These are phyloP conservation scores for Fusarium fracticaudum DNA, from an alignment of 2,329 filamentous ascomycete species.

Conservation along the genomic window DNA sequence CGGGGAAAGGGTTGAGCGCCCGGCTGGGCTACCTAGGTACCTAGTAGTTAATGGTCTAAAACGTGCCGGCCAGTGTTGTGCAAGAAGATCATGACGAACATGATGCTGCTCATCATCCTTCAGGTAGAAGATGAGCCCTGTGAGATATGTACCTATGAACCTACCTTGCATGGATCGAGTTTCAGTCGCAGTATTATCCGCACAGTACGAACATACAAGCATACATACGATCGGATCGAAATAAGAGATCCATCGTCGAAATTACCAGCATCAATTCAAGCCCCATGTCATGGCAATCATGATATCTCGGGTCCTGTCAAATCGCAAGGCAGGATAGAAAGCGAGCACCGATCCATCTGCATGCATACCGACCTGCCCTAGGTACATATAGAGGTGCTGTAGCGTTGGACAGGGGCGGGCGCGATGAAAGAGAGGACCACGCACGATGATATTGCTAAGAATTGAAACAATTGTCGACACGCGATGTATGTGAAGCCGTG, in stretches of 20 bases:
- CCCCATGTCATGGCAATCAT: constrained; percentile 12
- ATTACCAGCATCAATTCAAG: constrained; percentile 4
- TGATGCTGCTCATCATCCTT: constrained; percentile 1
- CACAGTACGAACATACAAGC: background rate
- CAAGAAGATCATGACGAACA: constrained; percentile 29
- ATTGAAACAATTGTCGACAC: background rate
- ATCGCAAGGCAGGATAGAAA: constrained; percentile 6
- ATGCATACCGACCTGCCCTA: background rate
- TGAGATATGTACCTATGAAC: background rate
- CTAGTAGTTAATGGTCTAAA: constrained; percentile 2
- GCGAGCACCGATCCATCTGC: background rate
- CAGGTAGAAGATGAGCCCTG: background rate
- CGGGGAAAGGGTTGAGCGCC: background rate
- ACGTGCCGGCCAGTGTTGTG: background rate
- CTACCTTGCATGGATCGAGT: constrained; percentile 9
- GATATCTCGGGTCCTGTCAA: constrained; percentile 13
- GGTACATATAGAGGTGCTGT: background rate
- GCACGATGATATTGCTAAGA: constrained; percentile 23
- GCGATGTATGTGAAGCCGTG: background rate
- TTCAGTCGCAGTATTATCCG: background rate
- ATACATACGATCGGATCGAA: constrained; percentile 26
- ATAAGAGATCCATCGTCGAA: constrained; percentile 4
- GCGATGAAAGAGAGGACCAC: background rate
- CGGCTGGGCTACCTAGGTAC: background rate
- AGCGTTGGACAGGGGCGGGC: background rate